These are phyloP conservation scores for Eutrema heterophyllum DNA, from an alignment of 345 rosid genomes.

Conservation along the genomic window DNA sequence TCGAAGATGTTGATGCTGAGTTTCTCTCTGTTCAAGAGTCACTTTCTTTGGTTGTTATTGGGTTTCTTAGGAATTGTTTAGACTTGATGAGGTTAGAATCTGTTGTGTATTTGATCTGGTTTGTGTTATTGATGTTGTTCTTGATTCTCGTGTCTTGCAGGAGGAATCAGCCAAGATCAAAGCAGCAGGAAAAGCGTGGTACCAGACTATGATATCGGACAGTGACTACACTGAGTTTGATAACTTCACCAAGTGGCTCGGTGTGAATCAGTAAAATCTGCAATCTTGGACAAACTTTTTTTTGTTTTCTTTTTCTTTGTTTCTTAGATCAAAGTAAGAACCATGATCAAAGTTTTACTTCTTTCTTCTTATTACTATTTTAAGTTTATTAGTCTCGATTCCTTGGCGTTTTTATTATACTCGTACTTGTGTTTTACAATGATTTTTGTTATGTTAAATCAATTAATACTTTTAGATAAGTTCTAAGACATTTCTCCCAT, in stretches of 20 bases:
- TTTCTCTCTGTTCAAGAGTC: not conserved
- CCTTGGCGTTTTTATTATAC: too few relatives aligned
- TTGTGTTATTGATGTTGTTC: not conserved
- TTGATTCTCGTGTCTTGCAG: constrained; percentile 21
- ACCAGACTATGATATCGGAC: constrained; percentile 66
- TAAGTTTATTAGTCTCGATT: not conserved
- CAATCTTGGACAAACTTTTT: not conserved
- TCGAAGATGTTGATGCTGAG: too few relatives aligned
- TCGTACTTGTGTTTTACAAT: not conserved
- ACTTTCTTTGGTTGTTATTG: not conserved
- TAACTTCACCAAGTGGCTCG: constrained; percentile 67
- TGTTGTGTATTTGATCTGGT: not conserved
- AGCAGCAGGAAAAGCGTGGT: constrained; percentile 84
- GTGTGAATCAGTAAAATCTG: constrained; percentile 40
- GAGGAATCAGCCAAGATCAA: constrained; percentile 60
- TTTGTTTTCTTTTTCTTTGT: not conserved
- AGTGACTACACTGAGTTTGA: constrained; percentile 70
- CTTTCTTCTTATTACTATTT: not conserved
- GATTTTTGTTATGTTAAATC: not conserved
- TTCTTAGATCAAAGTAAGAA: not conserved
- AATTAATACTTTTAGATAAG: not conserved
- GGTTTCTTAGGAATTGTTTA: not conserved
- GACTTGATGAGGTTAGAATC: constrained; percentile 1
- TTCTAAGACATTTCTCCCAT: not conserved
- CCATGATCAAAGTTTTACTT: not conserved